Evolutionary conservation across 2,329 filamentous ascomycete genomes (phyloP), one percentile per base, ranked within the genome.

Genomic region (Cercospora sesami): DNA sequence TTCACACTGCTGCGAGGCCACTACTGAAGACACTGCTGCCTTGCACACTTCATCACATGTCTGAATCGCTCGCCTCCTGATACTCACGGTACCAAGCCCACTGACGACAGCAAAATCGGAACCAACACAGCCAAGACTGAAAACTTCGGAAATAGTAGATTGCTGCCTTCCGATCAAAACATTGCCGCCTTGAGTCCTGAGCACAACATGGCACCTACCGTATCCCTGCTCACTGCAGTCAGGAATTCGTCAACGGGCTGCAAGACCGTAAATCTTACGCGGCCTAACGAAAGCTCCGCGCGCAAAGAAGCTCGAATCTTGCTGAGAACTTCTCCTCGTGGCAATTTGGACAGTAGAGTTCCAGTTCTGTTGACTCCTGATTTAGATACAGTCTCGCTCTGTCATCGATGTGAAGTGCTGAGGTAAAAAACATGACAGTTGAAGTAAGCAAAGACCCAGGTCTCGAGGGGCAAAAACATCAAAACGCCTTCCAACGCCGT

Each of bases 401-500:
- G 45, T 48, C 45, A 48, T 48, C 18, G 1, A 48, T 14, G 21
- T 48, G 45, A 21, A n/a, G 45, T 48, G 45, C 45, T 48, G 45
- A 48, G 45, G 45, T 48, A 23, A 48, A 23, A 45, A 48, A 45
- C 8, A 48, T 23, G 45, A 48, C 45, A 23, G 45, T 10, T 23
- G 21, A 48, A 18, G 21, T 48, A 18, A 48, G n/a, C 9, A 48
- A 10, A 6, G 2, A 18, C 45, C 45, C n/a, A 23, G 10, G 45
- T 6, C 45, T 23, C 45, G n/a, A 18, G 21, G 12, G 21, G 21
- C 14, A 33, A 21, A 33, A 23, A 18, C 7, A n/a, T n/a, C 2
- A 21, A 21, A 55, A 62, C 64, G 57, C 64, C 64, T 21, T 26
- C 48, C 30, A 66, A 59, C 64, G 58, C 64, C 64, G 12, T 66